phyloP scores from a whole-genome alignment of 1,284 basidiomycete species.

The Tylopilus sp. region DNA sequence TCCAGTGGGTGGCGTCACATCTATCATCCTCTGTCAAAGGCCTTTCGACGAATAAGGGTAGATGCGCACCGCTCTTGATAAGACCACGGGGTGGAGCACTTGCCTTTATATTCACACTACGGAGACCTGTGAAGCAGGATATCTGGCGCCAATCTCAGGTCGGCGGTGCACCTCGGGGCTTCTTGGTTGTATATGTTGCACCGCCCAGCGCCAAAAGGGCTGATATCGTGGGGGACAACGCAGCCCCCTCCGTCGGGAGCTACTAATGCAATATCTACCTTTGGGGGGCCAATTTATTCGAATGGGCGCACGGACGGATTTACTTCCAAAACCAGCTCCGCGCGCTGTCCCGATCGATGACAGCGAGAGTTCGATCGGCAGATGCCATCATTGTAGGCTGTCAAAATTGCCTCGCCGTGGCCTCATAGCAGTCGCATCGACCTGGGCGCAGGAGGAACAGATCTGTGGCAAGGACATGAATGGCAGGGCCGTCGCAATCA shows the following conservation, averaged over 20 bases:
- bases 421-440: neutral
- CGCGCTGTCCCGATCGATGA: conserved; percentile 22
- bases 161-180: conserved; percentile 7
- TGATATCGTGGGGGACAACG: neutral
- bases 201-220: neutral
- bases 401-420: conserved; percentile 1
- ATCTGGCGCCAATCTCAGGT: neutral
- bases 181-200: neutral
- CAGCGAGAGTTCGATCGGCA: conserved; percentile 27
- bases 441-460: neutral
- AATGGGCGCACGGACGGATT: conserved; percentile 2
- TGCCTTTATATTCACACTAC: neutral
- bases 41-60: conserved; percentile 15
- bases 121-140: neutral
- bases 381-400: conserved; percentile 19
- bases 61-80: conserved; percentile 19
- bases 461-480: neutral
- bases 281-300: neutral
- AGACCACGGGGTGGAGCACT: neutral
- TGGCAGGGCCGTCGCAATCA: neutral
- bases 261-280: too few relatives aligned
- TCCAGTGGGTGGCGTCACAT: conserved; percentile 6
- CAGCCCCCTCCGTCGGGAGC: neutral
- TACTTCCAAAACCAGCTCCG: conserved; percentile 19
- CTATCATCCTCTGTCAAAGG: conserved; percentile 2